Percentiles rank a stretch among this genome's conserved stretches.
phyloP scores from a whole-genome alignment of 805 yeast species.

The Ogataea henricii region DNA sequence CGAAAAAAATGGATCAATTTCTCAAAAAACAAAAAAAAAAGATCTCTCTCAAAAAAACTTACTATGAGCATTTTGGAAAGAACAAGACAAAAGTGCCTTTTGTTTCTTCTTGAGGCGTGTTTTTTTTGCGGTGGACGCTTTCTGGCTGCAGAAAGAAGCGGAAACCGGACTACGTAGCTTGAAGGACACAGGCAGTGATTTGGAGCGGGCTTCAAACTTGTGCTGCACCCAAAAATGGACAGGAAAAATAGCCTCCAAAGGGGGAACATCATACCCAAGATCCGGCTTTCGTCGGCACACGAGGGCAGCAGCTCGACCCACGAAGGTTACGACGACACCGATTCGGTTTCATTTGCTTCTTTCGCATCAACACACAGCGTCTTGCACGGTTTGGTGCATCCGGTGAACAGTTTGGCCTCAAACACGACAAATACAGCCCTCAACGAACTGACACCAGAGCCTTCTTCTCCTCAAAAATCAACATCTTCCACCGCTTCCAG shows the following conservation, averaged over 20 bases:
- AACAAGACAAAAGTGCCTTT: background rate
- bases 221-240: constrained; percentile 1
- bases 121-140: background rate
- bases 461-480: constrained; percentile 2
- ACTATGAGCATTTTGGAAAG: background rate
- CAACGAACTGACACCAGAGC: background rate
- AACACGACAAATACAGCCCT: background rate
- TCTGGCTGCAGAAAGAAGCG: background rate
- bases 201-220: background rate
- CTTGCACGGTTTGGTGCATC: constrained; percentile 2
- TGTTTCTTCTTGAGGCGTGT: background rate
- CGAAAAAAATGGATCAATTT: background rate
- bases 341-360: constrained; percentile 2
- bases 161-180: background rate
- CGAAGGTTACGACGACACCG: constrained; percentile 1
- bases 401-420: constrained; percentile 1
- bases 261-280: constrained; percentile 4
- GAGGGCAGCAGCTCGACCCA: background rate
- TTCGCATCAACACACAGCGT: background rate
- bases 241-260: constrained; percentile 3
- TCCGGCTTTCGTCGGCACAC: background rate
- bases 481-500: background rate
- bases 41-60: background rate
- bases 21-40: background rate
- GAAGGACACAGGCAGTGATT: background rate